phyloP scores from a whole-genome alignment of 75 land plant genomes.

The Larix kaempferi region DNA sequence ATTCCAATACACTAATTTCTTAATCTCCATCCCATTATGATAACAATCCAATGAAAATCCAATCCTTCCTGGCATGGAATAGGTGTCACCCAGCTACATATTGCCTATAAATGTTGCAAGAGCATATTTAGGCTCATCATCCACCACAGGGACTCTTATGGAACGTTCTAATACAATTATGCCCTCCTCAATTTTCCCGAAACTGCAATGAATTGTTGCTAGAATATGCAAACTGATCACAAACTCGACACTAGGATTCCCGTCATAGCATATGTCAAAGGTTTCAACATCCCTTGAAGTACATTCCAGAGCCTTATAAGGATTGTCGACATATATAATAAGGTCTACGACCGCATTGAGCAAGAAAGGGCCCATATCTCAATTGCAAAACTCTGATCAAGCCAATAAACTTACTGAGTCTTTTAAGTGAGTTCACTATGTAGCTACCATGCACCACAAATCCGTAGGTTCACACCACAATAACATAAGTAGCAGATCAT shows the following conservation, averaged over 20 bases:
- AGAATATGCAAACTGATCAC: conserved; percentile 76
- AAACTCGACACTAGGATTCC: conserved; percentile 55
- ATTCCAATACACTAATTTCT: conserved; percentile 56
- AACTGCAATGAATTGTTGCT: conserved; percentile 57
- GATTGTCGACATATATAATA: conserved; percentile 64
- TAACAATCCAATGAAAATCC: conserved; percentile 53
- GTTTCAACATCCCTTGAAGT: conserved; percentile 63
- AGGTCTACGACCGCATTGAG: conserved; percentile 75
- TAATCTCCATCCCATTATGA: conserved; percentile 51
- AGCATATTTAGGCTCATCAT: conserved; percentile 51
- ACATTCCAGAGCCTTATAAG: conserved; percentile 69
- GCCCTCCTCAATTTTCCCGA: conserved; percentile 67
- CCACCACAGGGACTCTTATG: conserved; percentile 32
- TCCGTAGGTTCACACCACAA: too few species aligned
- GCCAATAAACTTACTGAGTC: not conserved
- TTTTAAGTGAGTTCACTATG: too few species aligned
- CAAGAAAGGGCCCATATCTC: conserved; percentile 74
- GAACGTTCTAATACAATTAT: conserved; percentile 64
- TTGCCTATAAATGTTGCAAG: conserved; percentile 66
- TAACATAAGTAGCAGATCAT: too few species aligned
- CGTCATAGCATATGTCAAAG: conserved; percentile 49
- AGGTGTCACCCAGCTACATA: conserved; percentile 86
- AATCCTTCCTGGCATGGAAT: conserved; percentile 48
- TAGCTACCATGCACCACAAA: too few species aligned
- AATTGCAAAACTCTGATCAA: conserved; percentile 26